Percentiles rank a stretch among this genome's conserved stretches.
Evolutionary conservation across 306 rosid genomes (phyloP).

Genomic region (Acacia crassicarpa): DNA sequence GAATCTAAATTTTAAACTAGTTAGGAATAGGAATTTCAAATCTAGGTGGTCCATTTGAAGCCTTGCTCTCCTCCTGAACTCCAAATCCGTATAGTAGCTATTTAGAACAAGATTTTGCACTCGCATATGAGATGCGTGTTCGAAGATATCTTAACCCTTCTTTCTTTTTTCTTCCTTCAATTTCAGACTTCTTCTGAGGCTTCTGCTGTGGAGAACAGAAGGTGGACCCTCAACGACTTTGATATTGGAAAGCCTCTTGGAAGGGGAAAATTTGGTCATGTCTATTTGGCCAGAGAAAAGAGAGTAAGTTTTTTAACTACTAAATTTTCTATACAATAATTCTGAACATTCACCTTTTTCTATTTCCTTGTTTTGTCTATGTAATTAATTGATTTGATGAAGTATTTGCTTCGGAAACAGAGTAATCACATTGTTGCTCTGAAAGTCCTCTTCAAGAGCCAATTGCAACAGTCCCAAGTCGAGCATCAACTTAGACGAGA

Average conservation of each 20-base stretch:
- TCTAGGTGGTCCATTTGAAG: not conserved
- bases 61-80: not conserved
- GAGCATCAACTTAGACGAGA: slow-evolving; percentile 98
- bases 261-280: slow-evolving; percentile 98
- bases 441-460: slow-evolving; percentile 95
- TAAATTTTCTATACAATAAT: not conserved
- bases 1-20: not conserved
- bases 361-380: slow-evolving; percentile 17
- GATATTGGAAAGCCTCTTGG: slow-evolving; percentile 98
- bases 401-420: slow-evolving; percentile 51
- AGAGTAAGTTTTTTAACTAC: slow-evolving; percentile 46
- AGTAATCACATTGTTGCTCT: slow-evolving; percentile 94
- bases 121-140: not conserved
- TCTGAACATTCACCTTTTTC: not conserved
- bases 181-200: slow-evolving; percentile 63
- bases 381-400: slow-evolving; percentile 3
- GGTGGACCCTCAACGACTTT: slow-evolving; percentile 92
- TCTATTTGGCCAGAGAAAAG: slow-evolving; percentile 96
- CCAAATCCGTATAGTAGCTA: not conserved
- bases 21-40: not conserved
- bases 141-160: slow-evolving; percentile 1
- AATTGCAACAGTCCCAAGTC: slow-evolving; percentile 97
- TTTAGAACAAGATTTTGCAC: not conserved
- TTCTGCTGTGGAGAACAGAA: slow-evolving; percentile 64
- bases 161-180: slow-evolving; percentile 21